Evolutionary conservation across 441 rosid species (phyloP).

Genomic region (Erysimum cheiri): DNA sequence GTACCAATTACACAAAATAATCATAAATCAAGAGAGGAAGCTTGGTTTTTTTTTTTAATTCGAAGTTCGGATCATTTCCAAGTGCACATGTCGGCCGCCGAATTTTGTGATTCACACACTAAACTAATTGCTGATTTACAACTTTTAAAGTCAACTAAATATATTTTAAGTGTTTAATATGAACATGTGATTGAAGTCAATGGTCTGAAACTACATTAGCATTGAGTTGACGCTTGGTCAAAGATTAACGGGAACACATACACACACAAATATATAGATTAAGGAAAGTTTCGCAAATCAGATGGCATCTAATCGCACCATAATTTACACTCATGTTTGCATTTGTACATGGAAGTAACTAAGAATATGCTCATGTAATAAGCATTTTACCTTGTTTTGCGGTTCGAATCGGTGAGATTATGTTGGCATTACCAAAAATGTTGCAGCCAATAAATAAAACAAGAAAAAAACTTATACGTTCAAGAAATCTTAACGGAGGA

Average conservation of each 20-base stretch:
- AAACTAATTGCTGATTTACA: slow-evolving; percentile 6
- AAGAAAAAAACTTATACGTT: neutral
- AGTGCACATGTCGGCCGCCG: slow-evolving; percentile 11
- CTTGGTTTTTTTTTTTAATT: neutral
- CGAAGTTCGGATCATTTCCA: neutral
- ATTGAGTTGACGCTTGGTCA: neutral
- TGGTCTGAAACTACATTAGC: neutral
- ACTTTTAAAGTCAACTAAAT: slow-evolving; percentile 2
- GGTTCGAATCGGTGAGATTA: neutral
- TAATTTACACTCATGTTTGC: neutral
- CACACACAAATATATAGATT: no score
- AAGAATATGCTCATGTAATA: slow-evolving; percentile 4
- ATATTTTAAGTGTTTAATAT: neutral
- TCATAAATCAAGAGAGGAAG: neutral
- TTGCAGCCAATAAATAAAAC: neutral
- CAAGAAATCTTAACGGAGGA: slow-evolving; percentile 10
- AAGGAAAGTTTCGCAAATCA: no score
- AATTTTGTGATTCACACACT: slow-evolving; percentile 10
- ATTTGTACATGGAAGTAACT: neutral
- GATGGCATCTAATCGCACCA: no score
- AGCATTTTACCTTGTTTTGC: neutral
- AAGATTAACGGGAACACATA: neutral
- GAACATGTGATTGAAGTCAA: neutral
- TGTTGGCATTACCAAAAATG: neutral
- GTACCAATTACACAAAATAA: slow-evolving; percentile 3